Percentiles rank a stretch among this genome's conserved stretches.
These are phyloP conservation scores for Aspergillus transmontanensis DNA, from an alignment of 2,329 filamentous ascomycete genomes.

Conservation along the genomic window DNA sequence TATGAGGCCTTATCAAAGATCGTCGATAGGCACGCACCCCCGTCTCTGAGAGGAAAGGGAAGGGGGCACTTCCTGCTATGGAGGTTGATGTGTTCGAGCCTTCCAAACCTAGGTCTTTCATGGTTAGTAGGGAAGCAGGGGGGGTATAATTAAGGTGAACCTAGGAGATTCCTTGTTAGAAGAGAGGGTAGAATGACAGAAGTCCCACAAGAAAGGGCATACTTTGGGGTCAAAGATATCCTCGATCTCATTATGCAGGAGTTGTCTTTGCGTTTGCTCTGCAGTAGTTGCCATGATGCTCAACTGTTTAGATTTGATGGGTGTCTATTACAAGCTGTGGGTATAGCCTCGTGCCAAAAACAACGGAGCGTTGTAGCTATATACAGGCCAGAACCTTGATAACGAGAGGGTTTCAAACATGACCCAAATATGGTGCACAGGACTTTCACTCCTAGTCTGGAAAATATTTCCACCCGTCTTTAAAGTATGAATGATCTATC, in stretches of 20 bases:
- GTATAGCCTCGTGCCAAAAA: not conserved
- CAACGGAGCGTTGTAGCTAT: not conserved
- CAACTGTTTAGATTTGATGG: no score
- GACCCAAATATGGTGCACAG: not conserved
- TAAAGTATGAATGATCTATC: not conserved
- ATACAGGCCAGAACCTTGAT: not conserved
- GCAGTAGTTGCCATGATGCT: not conserved
- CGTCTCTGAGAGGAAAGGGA: not conserved
- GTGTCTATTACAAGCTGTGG: not conserved
- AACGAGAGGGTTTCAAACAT: no score
- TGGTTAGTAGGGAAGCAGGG: not conserved
- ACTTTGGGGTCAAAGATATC: not conserved
- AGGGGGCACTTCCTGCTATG: constrained; percentile 1
- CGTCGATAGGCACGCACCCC: not conserved
- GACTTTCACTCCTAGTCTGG: not conserved
- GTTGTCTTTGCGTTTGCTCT: not conserved
- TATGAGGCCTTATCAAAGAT: not conserved
- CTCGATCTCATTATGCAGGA: not conserved
- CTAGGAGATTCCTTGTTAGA: not conserved
- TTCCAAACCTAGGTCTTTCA: not conserved
- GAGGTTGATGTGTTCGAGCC: not conserved
- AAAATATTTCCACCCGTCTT: not conserved
- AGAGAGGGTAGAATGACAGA: not conserved
- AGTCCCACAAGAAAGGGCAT: not conserved
- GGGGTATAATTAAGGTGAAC: not conserved